Evolutionary conservation across 2,329 filamentous ascomycete genomes (phyloP).

Genomic region (Helotiales sp.): DNA sequence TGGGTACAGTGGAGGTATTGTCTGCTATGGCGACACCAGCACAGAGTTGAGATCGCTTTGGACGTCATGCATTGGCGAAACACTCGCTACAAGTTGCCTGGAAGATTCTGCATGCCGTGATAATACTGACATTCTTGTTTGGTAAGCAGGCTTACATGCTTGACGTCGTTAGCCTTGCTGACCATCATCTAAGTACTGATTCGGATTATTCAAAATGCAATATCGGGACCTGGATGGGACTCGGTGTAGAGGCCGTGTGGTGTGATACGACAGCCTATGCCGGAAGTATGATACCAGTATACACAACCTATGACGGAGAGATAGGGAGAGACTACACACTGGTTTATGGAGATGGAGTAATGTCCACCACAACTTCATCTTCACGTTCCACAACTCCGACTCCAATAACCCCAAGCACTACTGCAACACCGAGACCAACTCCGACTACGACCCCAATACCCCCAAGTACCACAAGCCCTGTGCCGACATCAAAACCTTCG

Average conservation of each 20-base stretch:
- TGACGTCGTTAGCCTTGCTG: background rate
- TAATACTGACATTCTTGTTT: background rate
- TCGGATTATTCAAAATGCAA: background rate
- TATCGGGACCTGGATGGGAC: background rate
- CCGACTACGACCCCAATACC: background rate
- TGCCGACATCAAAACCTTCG: background rate
- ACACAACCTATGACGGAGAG: constrained; percentile 1
- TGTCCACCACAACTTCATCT: background rate
- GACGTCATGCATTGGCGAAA: constrained; percentile 4
- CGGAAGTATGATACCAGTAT: background rate
- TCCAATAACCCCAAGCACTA: background rate
- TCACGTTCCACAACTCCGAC: background rate
- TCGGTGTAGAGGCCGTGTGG: constrained; percentile 1
- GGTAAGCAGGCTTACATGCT: background rate
- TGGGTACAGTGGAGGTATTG: background rate
- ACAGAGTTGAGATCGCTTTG: background rate
- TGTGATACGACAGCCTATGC: background rate
- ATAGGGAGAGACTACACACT: background rate
- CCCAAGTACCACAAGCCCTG: no score
- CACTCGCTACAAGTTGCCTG: background rate
- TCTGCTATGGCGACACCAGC: background rate
- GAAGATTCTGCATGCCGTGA: constrained; percentile 1
- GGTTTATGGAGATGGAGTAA: background rate
- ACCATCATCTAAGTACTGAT: background rate
- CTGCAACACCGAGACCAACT: background rate